Conservation (phyloP, 768 basidiomycete species). For the Tulasnella sp. region DNA sequence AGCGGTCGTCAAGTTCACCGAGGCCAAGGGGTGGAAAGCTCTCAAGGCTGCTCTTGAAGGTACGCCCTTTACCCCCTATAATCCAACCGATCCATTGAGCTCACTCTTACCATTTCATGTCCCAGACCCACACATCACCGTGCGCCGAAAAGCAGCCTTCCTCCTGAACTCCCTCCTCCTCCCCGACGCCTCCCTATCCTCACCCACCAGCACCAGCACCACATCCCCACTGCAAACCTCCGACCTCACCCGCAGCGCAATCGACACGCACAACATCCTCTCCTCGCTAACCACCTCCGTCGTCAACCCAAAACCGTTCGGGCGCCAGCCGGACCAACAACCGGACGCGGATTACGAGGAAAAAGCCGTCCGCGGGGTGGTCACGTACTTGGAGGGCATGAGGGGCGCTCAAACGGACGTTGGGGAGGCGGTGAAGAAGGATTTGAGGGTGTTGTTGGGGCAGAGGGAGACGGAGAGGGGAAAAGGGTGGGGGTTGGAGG, state of each 20-base stretch:
- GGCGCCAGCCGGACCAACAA: neutral
- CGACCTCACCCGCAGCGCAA: conserved; percentile 17
- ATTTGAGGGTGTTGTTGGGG: neutral
- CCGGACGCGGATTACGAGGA: conserved; percentile 28
- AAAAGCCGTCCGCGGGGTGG: conserved; percentile 23
- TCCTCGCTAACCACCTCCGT: neutral
- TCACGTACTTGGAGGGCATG: conserved; percentile 25
- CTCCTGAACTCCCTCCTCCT: conserved; percentile 67
- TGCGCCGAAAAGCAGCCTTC: conserved; percentile 76
- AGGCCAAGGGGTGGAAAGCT: conserved; percentile 59
- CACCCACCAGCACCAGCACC: too few species aligned
- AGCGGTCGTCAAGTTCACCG: conserved; percentile 54
- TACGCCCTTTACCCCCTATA: conserved; percentile 34
- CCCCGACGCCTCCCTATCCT: conserved; percentile 36
- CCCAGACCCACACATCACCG: conserved; percentile 68
- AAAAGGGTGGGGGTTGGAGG: conserved; percentile 34
- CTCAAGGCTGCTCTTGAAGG: conserved; percentile 61
- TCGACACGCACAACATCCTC: conserved; percentile 17
- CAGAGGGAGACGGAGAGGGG: conserved; percentile 27
- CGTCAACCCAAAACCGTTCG: neutral
- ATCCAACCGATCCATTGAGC: conserved; percentile 24
- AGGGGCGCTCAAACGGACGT: neutral
- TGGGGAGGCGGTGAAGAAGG: conserved; percentile 18
- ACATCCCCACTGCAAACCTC: conserved; percentile 17
- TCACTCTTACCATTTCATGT: neutral